Percentiles rank a stretch among this genome's conserved stretches.
Evolutionary conservation across 768 basidiomycete species (phyloP).

Genomic region (Gyrodon lividus): DNA sequence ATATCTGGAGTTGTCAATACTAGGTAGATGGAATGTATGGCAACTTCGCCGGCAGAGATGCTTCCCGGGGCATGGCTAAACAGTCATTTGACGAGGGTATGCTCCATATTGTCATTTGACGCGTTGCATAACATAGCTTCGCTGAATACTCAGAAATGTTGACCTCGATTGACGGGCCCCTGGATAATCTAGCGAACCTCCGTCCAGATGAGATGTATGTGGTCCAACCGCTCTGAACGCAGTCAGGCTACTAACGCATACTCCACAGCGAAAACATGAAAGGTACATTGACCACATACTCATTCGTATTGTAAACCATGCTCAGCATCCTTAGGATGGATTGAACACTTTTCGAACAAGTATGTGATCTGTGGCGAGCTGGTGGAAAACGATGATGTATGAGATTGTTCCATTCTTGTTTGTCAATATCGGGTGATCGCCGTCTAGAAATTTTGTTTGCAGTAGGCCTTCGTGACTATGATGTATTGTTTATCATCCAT

Average conservation of each 20-base stretch:
- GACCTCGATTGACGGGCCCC: constrained; percentile 79
- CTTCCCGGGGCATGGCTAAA: constrained; percentile 95
- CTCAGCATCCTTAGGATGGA: constrained; percentile 62
- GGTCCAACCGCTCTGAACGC: background rate
- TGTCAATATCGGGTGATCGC: too few species aligned
- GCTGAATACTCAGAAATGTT: constrained; percentile 68
- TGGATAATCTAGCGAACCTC: constrained; percentile 83
- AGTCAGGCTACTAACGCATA: background rate
- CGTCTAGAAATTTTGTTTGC: background rate
- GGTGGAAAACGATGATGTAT: constrained; percentile 69
- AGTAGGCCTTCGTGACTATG: background rate
- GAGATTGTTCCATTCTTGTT: background rate
- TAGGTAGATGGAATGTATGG: constrained; percentile 88
- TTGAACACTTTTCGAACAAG: constrained; percentile 90
- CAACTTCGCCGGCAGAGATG: constrained; percentile 96
- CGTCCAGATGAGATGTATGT: constrained; percentile 80
- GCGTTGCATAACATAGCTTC: background rate
- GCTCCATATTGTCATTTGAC: constrained; percentile 21
- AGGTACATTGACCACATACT: constrained; percentile 39
- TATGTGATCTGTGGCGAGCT: constrained; percentile 89
- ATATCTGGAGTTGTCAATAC: constrained; percentile 1
- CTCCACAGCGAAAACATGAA: constrained; percentile 83
- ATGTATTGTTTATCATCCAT: too few species aligned
- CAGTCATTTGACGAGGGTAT: constrained; percentile 91
- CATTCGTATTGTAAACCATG: background rate